Conservation (phyloP, 148 eudicot species). For the Heliamphora exappendiculata region DNA sequence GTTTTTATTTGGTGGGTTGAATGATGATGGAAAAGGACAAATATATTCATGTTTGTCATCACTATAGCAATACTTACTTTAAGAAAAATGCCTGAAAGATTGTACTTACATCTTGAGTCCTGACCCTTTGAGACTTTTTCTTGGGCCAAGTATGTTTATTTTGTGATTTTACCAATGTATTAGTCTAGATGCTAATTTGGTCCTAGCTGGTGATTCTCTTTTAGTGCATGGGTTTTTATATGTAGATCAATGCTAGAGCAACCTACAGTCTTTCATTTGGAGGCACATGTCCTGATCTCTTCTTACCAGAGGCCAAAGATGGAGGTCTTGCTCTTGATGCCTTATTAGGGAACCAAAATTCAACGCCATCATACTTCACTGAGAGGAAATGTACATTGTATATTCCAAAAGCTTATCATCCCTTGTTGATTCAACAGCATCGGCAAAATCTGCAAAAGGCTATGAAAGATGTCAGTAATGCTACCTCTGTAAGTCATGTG, state of each 20-base stretch:
- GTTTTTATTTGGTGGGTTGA: not conserved
- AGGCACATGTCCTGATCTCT: conserved; percentile 69
- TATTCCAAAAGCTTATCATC: conserved; percentile 79
- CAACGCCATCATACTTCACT: conserved; percentile 20
- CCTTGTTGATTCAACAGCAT: conserved; percentile 71
- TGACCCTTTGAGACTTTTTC: not conserved
- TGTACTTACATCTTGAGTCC: not conserved
- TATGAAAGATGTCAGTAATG: conserved; percentile 62
- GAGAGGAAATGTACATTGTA: conserved; percentile 64
- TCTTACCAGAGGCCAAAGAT: conserved; percentile 40
- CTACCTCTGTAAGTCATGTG: conserved; percentile 63
- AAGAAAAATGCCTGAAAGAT: not conserved
- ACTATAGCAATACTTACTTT: not conserved
- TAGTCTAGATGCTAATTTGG: not conserved
- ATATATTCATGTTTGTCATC: not conserved
- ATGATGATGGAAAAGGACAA: not conserved
- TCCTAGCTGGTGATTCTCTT: conserved; percentile 5
- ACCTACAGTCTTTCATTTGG: conserved; percentile 72
- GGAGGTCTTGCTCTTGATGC: conserved; percentile 27
- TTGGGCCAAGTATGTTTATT: not conserved
- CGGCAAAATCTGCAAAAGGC: conserved; percentile 53
- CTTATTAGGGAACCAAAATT: conserved; percentile 11
- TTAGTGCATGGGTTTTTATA: not conserved
- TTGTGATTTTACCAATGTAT: not conserved
- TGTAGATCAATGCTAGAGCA: conserved; percentile 86